Base-by-base conservation (phyloP, 176 grass and related monocot species). In the Ampelocalamus luodianensis region DNA sequence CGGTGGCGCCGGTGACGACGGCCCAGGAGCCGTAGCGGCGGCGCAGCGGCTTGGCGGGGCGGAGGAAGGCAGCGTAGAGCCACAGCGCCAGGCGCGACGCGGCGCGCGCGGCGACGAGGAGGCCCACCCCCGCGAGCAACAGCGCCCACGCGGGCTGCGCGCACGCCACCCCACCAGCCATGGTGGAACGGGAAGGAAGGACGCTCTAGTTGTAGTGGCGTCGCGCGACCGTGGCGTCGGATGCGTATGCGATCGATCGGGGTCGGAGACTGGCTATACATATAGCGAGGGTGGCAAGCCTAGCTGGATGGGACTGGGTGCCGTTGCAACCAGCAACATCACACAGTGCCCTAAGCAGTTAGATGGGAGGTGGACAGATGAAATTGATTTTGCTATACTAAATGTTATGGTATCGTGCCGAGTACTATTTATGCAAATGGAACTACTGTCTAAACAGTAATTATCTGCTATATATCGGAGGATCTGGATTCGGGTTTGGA, bases 1-100 rank as follows among this genome's bases (percentile, higher is more conserved):
- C 89, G 39, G 91, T 93, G 74, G 94, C 85, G 27, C 94, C 94
- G 26, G 94, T 97, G 34, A 97, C 94, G 37, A 93, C 83, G 34
- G 94, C 94, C 94, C 94, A 97, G 2, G 76, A 18, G 9, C 91
- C 94, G 77, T 97, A 97, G 0, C 85, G 81, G 15, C 54, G 39
- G 20, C 80, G 94, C 67, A 97, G 88, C 18, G 88, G 86, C 83
- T 77, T 89, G 18, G 39, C 82, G 0, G 94, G 90, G 39, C 94
- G 94, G 85, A 97, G 94, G 86, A 94, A 86, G 16, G 83, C 80
- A 56, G 81, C 85, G 79, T 90, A 92, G 39, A 92, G 43, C 90
- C 90, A 92, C 17, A 43, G 56, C 32, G 77, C 70, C 12, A 94
- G 61, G 66, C 81, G 80, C 71, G 69, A 12, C 1, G 76, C 70